Evolutionary conservation across 2,329 filamentous ascomycete species (phyloP).

Genomic region (Hypoxylon sp.): DNA sequence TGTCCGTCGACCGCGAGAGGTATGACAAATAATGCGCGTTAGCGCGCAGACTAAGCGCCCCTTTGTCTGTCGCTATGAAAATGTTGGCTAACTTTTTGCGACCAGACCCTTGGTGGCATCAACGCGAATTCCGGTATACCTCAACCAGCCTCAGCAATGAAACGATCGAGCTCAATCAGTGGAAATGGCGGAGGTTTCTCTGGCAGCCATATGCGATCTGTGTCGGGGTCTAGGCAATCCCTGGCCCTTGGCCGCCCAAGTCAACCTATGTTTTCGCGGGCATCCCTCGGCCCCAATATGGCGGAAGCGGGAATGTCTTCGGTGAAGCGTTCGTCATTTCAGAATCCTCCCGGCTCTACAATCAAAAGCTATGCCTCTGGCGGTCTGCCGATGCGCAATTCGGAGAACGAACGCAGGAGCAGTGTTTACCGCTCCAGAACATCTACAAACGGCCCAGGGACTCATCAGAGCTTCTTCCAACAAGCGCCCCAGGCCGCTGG

Average conservation of each 20-base stretch:
- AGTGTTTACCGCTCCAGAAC: slow-evolving; percentile 83
- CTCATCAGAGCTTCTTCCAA: slow-evolving; percentile 94
- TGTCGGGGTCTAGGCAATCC: slow-evolving; percentile 87
- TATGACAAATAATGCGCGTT: slow-evolving; percentile 61
- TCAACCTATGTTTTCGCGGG: slow-evolving; percentile 88
- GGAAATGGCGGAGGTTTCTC: slow-evolving; percentile 75
- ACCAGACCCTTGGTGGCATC: slow-evolving; percentile 86
- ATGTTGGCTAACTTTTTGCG: slow-evolving; percentile 36
- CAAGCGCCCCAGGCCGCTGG: slow-evolving; percentile 85
- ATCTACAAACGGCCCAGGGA: slow-evolving; percentile 76
- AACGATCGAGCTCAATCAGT: slow-evolving; percentile 86
- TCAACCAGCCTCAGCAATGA: slow-evolving; percentile 92
- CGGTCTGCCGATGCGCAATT: slow-evolving; percentile 61
- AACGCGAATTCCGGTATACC: slow-evolving; percentile 88
- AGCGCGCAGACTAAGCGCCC: slow-evolving; percentile 3
- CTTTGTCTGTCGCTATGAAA: slow-evolving; percentile 34
- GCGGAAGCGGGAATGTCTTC: slow-evolving; percentile 86
- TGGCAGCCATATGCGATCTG: slow-evolving; percentile 82
- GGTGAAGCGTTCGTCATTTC: slow-evolving; percentile 85
- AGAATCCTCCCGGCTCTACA: slow-evolving; percentile 70
- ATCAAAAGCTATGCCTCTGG: slow-evolving; percentile 80
- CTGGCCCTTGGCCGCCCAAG: slow-evolving; percentile 86
- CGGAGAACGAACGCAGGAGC: slow-evolving; percentile 77
- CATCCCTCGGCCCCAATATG: slow-evolving; percentile 85
- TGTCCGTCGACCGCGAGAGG: slow-evolving; percentile 91